These are phyloP conservation scores for Aspergillus fischeri DNA, from an alignment of 2,329 filamentous ascomycete genomes.

Conservation along the genomic window DNA sequence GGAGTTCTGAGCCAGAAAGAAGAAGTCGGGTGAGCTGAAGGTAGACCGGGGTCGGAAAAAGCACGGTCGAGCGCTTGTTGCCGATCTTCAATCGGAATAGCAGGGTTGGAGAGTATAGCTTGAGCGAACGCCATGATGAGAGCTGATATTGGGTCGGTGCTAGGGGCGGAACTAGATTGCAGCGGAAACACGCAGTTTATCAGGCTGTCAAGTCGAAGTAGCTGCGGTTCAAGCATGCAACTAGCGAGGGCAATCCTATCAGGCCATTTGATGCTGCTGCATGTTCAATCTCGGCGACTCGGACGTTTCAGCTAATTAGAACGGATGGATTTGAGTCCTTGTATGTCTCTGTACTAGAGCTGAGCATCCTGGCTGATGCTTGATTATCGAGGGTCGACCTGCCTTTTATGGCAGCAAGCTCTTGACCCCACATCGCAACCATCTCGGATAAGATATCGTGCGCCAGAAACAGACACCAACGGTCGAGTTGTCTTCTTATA, in stretches of 20 bases:
- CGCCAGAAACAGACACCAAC: no score
- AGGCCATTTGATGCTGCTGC: neutral
- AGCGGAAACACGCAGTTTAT: neutral
- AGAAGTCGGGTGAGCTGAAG: slow-evolving; percentile 24
- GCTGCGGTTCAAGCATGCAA: neutral
- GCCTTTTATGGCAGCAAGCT: no score
- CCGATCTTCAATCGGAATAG: slow-evolving; percentile 13
- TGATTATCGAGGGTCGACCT: no score
- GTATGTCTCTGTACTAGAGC: neutral
- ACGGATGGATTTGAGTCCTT: neutral
- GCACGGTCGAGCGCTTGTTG: slow-evolving; percentile 23
- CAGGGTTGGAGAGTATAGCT: slow-evolving; percentile 14
- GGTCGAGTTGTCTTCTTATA: no score
- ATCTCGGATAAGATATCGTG: no score
- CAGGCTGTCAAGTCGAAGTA: neutral
- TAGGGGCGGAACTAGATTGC: neutral
- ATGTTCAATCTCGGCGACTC: neutral
- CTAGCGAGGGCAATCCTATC: neutral
- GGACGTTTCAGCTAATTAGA: neutral
- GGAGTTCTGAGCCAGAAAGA: slow-evolving; percentile 30
- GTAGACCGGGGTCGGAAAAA: slow-evolving; percentile 24
- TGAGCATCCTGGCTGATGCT: neutral
- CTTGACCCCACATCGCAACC: no score
- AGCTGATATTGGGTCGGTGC: neutral
- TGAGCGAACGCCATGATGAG: slow-evolving; percentile 21